phyloP scores from a whole-genome alignment of 345 rosid genomes.

The Syzygium grande region DNA sequence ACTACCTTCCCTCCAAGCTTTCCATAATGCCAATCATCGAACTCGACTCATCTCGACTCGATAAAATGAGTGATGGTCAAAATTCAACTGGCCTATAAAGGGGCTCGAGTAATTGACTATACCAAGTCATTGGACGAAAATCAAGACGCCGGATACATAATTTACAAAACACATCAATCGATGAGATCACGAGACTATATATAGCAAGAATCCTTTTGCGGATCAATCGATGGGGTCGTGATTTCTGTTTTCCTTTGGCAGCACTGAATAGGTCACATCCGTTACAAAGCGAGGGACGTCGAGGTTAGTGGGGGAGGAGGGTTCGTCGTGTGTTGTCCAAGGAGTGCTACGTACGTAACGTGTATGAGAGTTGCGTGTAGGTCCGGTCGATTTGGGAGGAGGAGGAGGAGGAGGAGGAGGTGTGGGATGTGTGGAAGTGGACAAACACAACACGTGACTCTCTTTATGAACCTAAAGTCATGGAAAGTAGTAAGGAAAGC shows the following conservation, averaged over 20 bases:
- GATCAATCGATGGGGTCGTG: no score
- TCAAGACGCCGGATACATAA: rapidly evolving
- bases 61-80: background rate
- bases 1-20: background rate
- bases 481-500: background rate
- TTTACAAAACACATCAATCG: background rate
- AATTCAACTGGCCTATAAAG: background rate
- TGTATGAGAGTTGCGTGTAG: background rate
- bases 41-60: background rate
- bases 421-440: background rate
- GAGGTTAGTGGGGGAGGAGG: background rate
- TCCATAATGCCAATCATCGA: background rate
- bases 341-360: background rate
- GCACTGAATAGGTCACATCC: background rate
- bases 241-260: no score
- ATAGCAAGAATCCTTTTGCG: background rate
- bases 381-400: background rate
- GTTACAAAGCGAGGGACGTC: background rate
- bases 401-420: background rate
- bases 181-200: background rate
- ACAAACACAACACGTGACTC: background rate
- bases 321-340: background rate
- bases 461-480: background rate
- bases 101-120: background rate
- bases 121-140: background rate